These are phyloP conservation scores for Pythium oligandrum DNA, from an alignment of 352 stramenopile species.

Conservation along the genomic window DNA sequence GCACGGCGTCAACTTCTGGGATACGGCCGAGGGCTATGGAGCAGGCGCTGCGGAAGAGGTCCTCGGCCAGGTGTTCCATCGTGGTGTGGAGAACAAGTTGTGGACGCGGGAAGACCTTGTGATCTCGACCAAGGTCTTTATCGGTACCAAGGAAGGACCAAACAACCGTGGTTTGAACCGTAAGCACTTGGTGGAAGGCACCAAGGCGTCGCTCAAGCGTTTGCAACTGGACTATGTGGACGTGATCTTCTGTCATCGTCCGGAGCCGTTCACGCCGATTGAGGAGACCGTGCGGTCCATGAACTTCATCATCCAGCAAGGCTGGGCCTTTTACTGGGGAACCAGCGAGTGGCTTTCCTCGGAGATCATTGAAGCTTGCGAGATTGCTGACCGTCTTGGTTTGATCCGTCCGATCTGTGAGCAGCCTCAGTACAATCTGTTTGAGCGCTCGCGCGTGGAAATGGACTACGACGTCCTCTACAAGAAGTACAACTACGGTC, in stretches of 20 bases:
- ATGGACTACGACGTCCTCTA: conserved; percentile 48
- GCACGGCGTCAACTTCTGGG: conserved; percentile 25
- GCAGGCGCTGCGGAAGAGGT: conserved; percentile 13
- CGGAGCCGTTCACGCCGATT: background rate
- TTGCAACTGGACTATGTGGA: conserved; percentile 19
- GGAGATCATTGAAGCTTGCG: too few species aligned
- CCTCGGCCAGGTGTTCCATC: conserved; percentile 22
- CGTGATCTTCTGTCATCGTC: conserved; percentile 11
- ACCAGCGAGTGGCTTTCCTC: too few species aligned
- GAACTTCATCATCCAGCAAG: conserved; percentile 18
- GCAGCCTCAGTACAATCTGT: conserved; percentile 55
- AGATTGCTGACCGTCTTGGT: too few species aligned
- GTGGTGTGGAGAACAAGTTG: conserved; percentile 10
- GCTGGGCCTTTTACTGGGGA: conserved; percentile 26
- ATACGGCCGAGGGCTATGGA: conserved; percentile 22
- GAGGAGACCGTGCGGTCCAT: too few species aligned
- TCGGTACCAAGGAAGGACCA: conserved; percentile 4
- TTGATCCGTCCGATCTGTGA: conserved; percentile 27
- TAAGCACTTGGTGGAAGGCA: too few species aligned
- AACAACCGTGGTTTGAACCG: background rate
- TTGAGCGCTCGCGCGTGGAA: conserved; percentile 47
- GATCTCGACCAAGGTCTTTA: conserved; percentile 27
- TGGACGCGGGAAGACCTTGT: conserved; percentile 3
- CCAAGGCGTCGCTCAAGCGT: too few species aligned
- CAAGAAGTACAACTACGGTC: conserved; percentile 40